Evolutionary conservation across 2,329 filamentous ascomycete genomes (phyloP).

Genomic region (Laburnicola sp.): DNA sequence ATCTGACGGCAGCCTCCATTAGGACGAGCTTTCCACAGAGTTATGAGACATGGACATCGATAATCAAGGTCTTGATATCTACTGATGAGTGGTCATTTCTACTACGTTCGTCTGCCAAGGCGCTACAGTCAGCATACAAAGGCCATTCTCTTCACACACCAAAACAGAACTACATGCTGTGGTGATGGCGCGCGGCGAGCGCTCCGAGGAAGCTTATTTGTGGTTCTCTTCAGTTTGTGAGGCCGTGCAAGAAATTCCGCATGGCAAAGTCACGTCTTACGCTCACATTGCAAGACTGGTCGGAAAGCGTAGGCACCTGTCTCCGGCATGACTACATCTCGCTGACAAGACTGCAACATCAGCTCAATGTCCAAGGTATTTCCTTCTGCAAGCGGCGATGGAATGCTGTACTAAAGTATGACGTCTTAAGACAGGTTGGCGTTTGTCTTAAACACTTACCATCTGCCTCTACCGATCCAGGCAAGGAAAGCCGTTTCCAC

Average conservation of each 20-base stretch:
- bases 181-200: constrained; percentile 59
- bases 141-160: no score
- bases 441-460: constrained; percentile 87
- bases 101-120: no score
- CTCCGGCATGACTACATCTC: constrained; percentile 15
- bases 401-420: constrained; percentile 54
- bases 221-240: constrained; percentile 79
- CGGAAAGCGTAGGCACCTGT: constrained; percentile 65
- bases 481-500: constrained; percentile 62
- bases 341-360: constrained; percentile 25
- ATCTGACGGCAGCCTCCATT: no score
- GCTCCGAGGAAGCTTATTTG: constrained; percentile 71
- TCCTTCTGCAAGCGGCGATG: constrained; percentile 14
- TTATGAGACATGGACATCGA: no score
- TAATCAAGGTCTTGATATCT: no score
- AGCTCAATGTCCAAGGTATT: constrained; percentile 55
- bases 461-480: constrained; percentile 47
- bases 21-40: no score
- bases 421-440: constrained; percentile 71
- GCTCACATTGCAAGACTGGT: constrained; percentile 75
- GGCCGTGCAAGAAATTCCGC: constrained; percentile 82
- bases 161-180: no score
- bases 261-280: constrained; percentile 83
- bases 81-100: no score
- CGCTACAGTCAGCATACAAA: no score